Evolutionary conservation across 2,329 filamentous ascomycete genomes (phyloP).

Genomic region (Ceratocystis variospora): DNA sequence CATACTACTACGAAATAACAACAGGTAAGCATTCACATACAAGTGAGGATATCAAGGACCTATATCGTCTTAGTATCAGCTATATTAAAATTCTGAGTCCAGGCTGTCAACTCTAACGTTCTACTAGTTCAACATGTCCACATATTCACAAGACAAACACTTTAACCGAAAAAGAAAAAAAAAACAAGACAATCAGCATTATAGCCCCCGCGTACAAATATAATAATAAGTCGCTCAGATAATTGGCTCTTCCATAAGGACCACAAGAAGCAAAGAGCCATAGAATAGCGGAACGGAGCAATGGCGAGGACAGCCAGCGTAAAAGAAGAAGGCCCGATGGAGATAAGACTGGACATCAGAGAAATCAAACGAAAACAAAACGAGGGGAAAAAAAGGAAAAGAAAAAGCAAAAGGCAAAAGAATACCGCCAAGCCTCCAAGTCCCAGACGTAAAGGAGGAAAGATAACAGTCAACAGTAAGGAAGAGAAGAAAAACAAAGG

Average conservation of each 20-base stretch:
- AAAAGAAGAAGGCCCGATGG: background rate
- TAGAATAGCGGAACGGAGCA: background rate
- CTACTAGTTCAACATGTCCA: background rate
- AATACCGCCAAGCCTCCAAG: background rate
- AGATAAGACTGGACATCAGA: background rate
- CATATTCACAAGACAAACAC: background rate
- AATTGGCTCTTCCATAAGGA: background rate
- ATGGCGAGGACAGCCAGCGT: background rate
- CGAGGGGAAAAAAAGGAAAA: background rate
- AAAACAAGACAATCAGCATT: constrained; percentile 6
- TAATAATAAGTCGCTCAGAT: constrained; percentile 1
- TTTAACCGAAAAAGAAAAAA: background rate
- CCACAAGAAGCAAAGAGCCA: background rate
- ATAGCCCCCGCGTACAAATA: background rate
- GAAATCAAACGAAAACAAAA: background rate
- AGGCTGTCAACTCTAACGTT: background rate
- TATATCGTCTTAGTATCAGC: too few species aligned
- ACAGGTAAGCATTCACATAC: too few species aligned
- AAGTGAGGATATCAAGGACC: too few species aligned
- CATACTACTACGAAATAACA: too few species aligned
- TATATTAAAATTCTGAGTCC: too few species aligned
- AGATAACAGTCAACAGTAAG: background rate
- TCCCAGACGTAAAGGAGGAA: background rate
- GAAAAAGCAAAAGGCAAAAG: constrained; percentile 1
- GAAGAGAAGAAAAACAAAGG: background rate